Evolutionary conservation across 352 stramenopile species (phyloP).

Genomic region (Pythium aristosporum): DNA sequence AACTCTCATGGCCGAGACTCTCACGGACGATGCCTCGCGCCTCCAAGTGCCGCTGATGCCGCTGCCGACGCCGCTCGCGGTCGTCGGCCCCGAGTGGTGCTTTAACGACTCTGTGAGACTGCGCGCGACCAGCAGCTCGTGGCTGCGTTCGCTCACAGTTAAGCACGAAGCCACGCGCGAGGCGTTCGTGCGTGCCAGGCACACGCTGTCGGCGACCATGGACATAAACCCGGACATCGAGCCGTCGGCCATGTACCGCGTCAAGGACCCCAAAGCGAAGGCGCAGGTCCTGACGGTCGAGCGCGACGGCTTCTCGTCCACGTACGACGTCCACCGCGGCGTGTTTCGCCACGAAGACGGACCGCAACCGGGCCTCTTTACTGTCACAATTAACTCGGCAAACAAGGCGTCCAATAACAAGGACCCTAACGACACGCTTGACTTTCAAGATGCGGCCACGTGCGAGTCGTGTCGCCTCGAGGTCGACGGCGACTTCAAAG

Average conservation of each 20-base stretch:
- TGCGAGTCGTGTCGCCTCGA: neutral
- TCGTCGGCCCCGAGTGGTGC: conserved; percentile 5
- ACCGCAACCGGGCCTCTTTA: conserved; percentile 1
- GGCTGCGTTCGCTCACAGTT: conserved; percentile 4
- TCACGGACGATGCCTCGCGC: neutral
- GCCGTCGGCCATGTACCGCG: conserved; percentile 6
- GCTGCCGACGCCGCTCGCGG: neutral
- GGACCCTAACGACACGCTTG: neutral
- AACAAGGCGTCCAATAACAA: neutral
- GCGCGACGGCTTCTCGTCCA: neutral
- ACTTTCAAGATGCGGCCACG: neutral
- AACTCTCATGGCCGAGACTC: neutral
- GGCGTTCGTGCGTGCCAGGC: neutral
- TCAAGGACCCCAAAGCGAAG: neutral
- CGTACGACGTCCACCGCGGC: conserved; percentile 9
- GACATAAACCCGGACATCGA: conserved; percentile 8
- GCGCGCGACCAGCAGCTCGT: neutral
- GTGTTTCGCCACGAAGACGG: conserved; percentile 10
- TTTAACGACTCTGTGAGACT: conserved; percentile 1
- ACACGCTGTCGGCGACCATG: conserved; percentile 1
- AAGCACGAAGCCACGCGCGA: conserved; percentile 6
- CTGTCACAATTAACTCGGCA: neutral
- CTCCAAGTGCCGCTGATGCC: neutral
- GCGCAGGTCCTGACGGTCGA: conserved; percentile 5
- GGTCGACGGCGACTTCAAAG: conserved; percentile 2